Conservation (phyloP, 331 rosid species). For the Telfairia occidentalis region DNA sequence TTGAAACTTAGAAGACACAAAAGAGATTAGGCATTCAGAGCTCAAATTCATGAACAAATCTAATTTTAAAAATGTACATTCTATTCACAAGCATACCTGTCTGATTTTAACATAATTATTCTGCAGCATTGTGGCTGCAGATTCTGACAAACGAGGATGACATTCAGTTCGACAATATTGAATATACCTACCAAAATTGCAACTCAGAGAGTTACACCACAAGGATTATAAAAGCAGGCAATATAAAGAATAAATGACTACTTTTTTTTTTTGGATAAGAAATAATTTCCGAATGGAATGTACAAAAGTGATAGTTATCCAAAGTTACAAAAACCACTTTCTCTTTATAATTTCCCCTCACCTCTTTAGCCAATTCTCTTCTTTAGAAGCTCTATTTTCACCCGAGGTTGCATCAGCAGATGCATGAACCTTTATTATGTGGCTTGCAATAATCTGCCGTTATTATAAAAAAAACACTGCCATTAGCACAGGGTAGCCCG, state of each 20-base stretch:
- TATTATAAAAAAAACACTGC: conserved; percentile 17
- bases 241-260: background rate
- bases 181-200: conserved; percentile 51
- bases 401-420: conserved; percentile 49
- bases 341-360: conserved; percentile 10
- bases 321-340: too few species aligned
- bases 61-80: background rate
- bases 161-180: conserved; percentile 73
- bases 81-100: conserved; percentile 53
- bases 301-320: too few species aligned
- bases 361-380: conserved; percentile 96
- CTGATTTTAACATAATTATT: conserved; percentile 80
- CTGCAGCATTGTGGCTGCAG: conserved; percentile 63
- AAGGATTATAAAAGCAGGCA: conserved; percentile 12
- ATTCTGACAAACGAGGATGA: conserved; percentile 72
- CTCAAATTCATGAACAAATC: background rate
- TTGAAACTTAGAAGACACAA: conserved; percentile 2
- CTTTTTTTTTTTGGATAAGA: too few species aligned
- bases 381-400: conserved; percentile 49
- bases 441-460: conserved; percentile 79
- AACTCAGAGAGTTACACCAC: conserved; percentile 12
- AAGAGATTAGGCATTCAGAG: conserved; percentile 2
- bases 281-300: too few species aligned
- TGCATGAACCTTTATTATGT: conserved; percentile 79
- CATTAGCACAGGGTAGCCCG: background rate